Conservation (phyloP, 495 filamentous ascomycete genomes). For the Talaromyces liani region DNA sequence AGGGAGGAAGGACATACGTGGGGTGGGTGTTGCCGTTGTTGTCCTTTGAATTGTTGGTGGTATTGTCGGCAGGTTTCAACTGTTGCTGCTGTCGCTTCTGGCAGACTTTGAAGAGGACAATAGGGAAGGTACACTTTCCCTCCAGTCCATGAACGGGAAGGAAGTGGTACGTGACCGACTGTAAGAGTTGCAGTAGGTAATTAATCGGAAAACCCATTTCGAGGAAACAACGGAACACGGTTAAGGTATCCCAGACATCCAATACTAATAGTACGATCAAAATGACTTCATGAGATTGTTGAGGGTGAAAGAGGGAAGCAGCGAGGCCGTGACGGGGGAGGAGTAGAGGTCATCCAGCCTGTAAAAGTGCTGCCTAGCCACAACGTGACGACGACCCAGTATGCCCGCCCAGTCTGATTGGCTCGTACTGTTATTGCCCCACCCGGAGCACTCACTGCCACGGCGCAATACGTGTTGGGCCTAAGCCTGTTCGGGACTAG, state of each 20-base stretch:
- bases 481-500: background rate
- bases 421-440: background rate
- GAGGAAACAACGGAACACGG: background rate
- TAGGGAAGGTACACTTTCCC: background rate
- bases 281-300: background rate
- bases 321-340: background rate
- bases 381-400: constrained; percentile 2
- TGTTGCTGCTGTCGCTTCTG: constrained; percentile 28
- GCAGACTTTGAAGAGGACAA: constrained; percentile 4
- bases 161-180: background rate
- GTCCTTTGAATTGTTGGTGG: constrained; percentile 10
- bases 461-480: background rate
- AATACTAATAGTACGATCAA: background rate
- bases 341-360: background rate
- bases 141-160: background rate
- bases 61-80: background rate
- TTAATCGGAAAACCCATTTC: constrained; percentile 3
- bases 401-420: background rate
- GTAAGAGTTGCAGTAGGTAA: background rate
- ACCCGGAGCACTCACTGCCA: background rate
- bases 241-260: background rate
- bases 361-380: constrained; percentile 5
- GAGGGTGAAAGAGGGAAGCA: background rate
- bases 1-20: background rate
- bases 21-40: background rate